Evolutionary conservation across 768 basidiomycete species (phyloP).

Genomic region (Boletus subcaerulescens): DNA sequence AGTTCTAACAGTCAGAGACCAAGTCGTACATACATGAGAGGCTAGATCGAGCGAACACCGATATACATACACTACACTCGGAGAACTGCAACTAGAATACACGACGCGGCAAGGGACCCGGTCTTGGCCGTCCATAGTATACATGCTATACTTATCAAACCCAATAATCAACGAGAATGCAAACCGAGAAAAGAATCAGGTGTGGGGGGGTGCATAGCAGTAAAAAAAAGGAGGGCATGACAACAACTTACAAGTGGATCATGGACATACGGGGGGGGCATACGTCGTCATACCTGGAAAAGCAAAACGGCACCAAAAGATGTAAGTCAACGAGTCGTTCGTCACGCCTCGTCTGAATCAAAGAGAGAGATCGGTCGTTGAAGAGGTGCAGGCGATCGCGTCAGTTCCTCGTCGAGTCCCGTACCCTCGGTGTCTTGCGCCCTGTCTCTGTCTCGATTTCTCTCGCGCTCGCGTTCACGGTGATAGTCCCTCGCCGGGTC

Average conservation of each 20-base stretch:
- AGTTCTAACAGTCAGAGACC: too few species aligned
- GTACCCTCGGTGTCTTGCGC: constrained; percentile 6
- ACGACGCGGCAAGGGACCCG: not conserved
- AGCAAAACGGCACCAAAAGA: too few species aligned
- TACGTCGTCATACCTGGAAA: too few species aligned
- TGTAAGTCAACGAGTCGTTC: not conserved
- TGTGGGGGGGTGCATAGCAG: not conserved
- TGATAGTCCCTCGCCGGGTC: not conserved
- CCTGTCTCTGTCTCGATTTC: not conserved
- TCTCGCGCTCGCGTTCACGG: not conserved
- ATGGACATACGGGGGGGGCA: too few species aligned
- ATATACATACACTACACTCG: not conserved
- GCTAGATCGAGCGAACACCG: not conserved
- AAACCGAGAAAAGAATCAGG: too few species aligned
- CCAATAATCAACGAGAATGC: not conserved
- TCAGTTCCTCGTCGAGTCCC: constrained; percentile 7
- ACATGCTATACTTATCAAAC: not conserved
- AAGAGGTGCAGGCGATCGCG: constrained; percentile 28
- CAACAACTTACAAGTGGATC: too few species aligned
- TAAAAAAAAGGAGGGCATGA: not conserved
- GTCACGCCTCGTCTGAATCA: constrained; percentile 22
- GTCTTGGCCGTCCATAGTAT: constrained; percentile 2
- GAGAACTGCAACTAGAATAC: too few species aligned
- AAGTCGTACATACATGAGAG: not conserved
- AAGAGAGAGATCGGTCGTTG: constrained; percentile 32